Conservation (phyloP, 768 basidiomycete genomes). For the Pleurotus platypus region DNA sequence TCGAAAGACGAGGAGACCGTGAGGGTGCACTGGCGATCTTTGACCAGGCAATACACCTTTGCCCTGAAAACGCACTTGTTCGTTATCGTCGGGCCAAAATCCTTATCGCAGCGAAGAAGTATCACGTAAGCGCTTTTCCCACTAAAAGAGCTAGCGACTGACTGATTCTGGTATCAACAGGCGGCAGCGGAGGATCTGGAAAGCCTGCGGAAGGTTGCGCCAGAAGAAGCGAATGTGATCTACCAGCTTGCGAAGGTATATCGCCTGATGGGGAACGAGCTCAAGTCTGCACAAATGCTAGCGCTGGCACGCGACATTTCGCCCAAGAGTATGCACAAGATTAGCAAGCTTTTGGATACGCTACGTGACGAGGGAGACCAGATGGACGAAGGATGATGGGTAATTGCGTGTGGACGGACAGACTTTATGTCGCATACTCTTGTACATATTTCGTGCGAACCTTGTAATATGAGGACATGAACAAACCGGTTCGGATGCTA, state of each 20-base stretch:
- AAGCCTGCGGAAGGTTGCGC: slow-evolving; percentile 74
- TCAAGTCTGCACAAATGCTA: slow-evolving; percentile 80
- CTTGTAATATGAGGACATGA: neutral
- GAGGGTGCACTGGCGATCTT: slow-evolving; percentile 75
- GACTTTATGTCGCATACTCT: neutral
- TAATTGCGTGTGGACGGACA: slow-evolving; percentile 1
- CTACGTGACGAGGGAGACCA: slow-evolving; percentile 63
- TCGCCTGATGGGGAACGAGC: slow-evolving; percentile 72
- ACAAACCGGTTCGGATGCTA: slow-evolving; percentile 10
- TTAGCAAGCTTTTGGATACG: slow-evolving; percentile 74
- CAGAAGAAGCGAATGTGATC: slow-evolving; percentile 94
- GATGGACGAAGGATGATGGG: slow-evolving; percentile 72
- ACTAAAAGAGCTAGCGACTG: neutral
- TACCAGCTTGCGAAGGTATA: slow-evolving; percentile 95
- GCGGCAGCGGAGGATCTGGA: slow-evolving; percentile 77
- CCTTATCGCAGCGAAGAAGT: slow-evolving; percentile 78
- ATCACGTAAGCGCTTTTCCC: slow-evolving; percentile 55
- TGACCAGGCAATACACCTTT: slow-evolving; percentile 72
- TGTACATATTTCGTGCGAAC: slow-evolving; percentile 6
- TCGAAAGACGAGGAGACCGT: slow-evolving; percentile 81
- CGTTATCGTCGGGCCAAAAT: slow-evolving; percentile 93
- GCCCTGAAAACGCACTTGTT: slow-evolving; percentile 89
- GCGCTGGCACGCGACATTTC: slow-evolving; percentile 92
- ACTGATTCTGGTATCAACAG: slow-evolving; percentile 5
- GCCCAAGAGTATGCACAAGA: slow-evolving; percentile 84